A percentile compares a stretch with the other conserved stretches of the same genome.
Conservation (phyloP, 2,329 filamentous ascomycete genomes). For the Neofusicoccum ribis region DNA sequence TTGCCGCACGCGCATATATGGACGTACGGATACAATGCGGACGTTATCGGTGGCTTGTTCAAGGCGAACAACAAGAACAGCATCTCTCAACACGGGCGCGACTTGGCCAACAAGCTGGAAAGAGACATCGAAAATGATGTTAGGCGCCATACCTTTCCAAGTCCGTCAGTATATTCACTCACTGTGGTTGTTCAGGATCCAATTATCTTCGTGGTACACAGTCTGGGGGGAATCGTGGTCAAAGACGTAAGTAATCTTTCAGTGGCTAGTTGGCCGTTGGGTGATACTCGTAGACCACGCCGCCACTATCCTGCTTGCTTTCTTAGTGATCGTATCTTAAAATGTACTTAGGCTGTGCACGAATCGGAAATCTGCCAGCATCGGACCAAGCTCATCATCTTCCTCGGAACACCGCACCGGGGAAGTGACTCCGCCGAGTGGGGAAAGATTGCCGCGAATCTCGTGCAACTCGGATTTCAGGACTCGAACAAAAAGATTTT, state of each 20-base stretch:
- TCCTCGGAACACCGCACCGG: slow-evolving; percentile 45
- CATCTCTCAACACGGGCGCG: slow-evolving; percentile 37
- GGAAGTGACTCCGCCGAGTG: slow-evolving; percentile 36
- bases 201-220: slow-evolving; percentile 40
- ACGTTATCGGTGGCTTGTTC: slow-evolving; percentile 39
- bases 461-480: slow-evolving; percentile 35
- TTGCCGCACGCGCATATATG: slow-evolving; percentile 39
- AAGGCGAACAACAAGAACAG: slow-evolving; percentile 41
- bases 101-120: slow-evolving; percentile 29
- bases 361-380: slow-evolving; percentile 30
- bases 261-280: no score
- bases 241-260: slow-evolving; percentile 37
- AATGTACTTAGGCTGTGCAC: slow-evolving; percentile 32
- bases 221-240: slow-evolving; percentile 42
- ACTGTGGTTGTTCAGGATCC: slow-evolving; percentile 27
- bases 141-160: not conserved
- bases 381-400: slow-evolving; percentile 37
- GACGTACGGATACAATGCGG: slow-evolving; percentile 47
- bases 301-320: not conserved
- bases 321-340: not conserved
- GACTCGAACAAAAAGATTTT: slow-evolving; percentile 39
- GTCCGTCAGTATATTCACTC: slow-evolving; percentile 4
- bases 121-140: slow-evolving; percentile 35
- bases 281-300: no score
- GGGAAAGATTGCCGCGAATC: slow-evolving; percentile 36